Evolutionary conservation across 148 eudicot species (phyloP).

Genomic region (Rhododendron ovatum): DNA sequence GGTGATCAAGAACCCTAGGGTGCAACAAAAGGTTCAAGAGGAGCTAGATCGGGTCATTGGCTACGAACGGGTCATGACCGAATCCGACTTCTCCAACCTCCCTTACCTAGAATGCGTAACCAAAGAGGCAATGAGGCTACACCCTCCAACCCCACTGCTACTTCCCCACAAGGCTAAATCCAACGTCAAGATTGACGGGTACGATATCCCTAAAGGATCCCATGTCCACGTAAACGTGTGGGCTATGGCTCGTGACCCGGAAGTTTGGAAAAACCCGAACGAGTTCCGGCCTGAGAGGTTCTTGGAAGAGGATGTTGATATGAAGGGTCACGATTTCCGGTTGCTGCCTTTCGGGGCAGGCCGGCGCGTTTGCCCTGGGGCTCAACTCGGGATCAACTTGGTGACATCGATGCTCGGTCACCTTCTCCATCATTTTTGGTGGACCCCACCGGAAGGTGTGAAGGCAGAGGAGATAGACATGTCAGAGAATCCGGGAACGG

Average conservation of each 20-base stretch:
- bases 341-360: constrained; percentile 84
- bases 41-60: constrained; percentile 78
- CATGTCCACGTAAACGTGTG: constrained; percentile 70
- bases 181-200: constrained; percentile 68
- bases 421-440: constrained; percentile 65
- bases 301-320: constrained; percentile 67
- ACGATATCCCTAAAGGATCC: constrained; percentile 74
- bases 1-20: constrained; percentile 68
- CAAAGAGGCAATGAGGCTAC: constrained; percentile 71
- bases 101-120: constrained; percentile 67
- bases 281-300: constrained; percentile 76
- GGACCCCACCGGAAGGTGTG: constrained; percentile 52
- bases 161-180: constrained; percentile 74
- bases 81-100: constrained; percentile 66
- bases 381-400: constrained; percentile 69
- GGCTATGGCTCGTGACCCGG: constrained; percentile 82
- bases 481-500: constrained; percentile 70
- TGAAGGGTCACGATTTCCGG: constrained; percentile 74
- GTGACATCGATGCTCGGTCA: constrained; percentile 84
- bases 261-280: constrained; percentile 51
- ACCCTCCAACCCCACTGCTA: constrained; percentile 89
- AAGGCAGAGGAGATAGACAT: constrained; percentile 65
- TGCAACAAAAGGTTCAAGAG: constrained; percentile 81
- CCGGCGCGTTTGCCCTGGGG: constrained; percentile 73
- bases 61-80: constrained; percentile 60